Evolutionary conservation across 1,284 basidiomycete species (phyloP), one percentile per base, ranked within the genome.

Genomic region (Trametes sp.): DNA sequence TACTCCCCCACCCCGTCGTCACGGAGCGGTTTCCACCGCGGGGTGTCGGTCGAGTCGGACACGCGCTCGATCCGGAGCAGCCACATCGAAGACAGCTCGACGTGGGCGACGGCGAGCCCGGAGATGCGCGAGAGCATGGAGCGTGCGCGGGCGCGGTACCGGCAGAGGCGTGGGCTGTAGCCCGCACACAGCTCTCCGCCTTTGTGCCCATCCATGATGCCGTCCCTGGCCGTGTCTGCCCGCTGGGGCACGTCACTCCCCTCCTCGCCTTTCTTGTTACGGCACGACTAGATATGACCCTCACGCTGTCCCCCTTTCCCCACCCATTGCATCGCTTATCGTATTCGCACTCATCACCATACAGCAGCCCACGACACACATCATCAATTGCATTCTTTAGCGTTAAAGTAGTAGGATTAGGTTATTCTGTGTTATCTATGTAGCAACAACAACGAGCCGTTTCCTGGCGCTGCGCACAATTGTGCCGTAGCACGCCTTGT

Each of bases 41-140:
- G 70, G 9, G 62, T 57, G 4, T 78, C 78, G 2, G 67, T 71
- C 29, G 79, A 82, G 28, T 73, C 76, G 10, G 72, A 76, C 33
- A 19, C 62, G 19, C 63, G 61, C n/a, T 67, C 73, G 21, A 54
- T 75, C 23, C 57, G 23, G 26, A 62, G 70, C 29, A 75, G 71
- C 63, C 74, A 75, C 55, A 73, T 42, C 42, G 76, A 76, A 64
- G 78, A 86, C 54, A 77, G 80, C 46, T 69, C 66, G 26, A 65
- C 76, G 7, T 87, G 83, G 81, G 77, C 85, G 72, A 89, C 84
- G 81, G 77, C 85, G 72, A 89, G 84, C 69, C 79, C 83, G 4
- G 87, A 89, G 76, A 70, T 90, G 54, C 78, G 81, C 58, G 86
- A 87, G 74, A 83, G 81, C 24, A 90, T 90, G 89, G 83, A 84